Base-by-base conservation (phyloP, 2,329 filamentous ascomycete genomes). In the Aspergillus awamori region DNA sequence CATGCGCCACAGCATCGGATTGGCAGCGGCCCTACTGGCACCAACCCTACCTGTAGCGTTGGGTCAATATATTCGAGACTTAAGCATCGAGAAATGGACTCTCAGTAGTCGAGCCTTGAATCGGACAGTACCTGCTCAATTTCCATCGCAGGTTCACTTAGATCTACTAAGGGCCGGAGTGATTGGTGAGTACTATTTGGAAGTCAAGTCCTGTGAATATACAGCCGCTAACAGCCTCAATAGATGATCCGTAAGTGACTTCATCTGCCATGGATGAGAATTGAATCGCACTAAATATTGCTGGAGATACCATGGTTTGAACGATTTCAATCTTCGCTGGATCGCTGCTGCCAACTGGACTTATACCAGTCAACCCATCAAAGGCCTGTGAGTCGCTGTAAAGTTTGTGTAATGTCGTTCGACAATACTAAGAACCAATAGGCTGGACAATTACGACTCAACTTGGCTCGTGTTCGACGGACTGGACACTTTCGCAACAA, bases 401-500 rank as follows among this genome's bases (percentile, higher is more conserved):
- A 4, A 22, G 2, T 20, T 2, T 6, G 4, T 17, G 17, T 3
- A 13, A 3, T 8, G 13, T 13, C 3, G 3, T 5, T 10, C 11
- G 4, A 48, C 43, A 20, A 6, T 45, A 20, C 11, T 22, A 15
- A 17, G 13, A 4, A 30, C 61, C 33, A 8, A 10, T 47, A 73
- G 74, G 13, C 64, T 61, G 4, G 70, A 65, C 3, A 74, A 79
- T 36, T 70, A 70, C 1, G 67, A 70, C 6, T 77, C 74, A 7
- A 85, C 81, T 3, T 87, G 81, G 77, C 79, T 88, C 1, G 76
- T 87, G 0, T 88, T 88, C 73, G 82, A 88, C 59, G 86, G 86
- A 6, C 76, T 88, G 2, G 86, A 89, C 64, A 88, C 86, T 0
- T 87, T 87, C 65, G 78, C 84, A 5, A 82, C 81, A 8, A 81